Evolutionary conservation across 176 grass and related monocot genomes (phyloP), one percentile per base, ranked within the genome.

Genomic region (Carex littledalei): DNA sequence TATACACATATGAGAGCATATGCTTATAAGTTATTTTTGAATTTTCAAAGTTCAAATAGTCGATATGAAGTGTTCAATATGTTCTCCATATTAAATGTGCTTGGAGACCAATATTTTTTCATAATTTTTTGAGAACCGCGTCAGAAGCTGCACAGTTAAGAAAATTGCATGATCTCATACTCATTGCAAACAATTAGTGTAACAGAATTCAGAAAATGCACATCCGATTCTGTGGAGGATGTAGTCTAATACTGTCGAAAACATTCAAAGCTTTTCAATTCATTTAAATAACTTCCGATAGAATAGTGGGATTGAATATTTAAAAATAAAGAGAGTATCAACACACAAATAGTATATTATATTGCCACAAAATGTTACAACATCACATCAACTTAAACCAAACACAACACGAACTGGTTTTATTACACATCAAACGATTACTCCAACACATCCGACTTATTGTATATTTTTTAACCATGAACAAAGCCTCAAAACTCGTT

Each of bases 371-470:
- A 45, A 64, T 35, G 18, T 77, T 50, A 18, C 39, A 61, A 80
- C 64, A 52, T 55, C 47, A 63, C 11, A 24, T 67, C n/a, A 63
- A 63, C 32, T 31, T 69, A 83, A 82, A 67, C 24, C 79, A 68
- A 83, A 69, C 4, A 67, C 43, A 53, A 83, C 63, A 82, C 34
- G 49, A 58, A 16, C 20, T 65, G 39, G 35, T 43, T 47, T 41
- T 47, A 63, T 45, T 64, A 65, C 83, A 76, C 21, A 84, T 37
- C 15, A 84, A 69, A 75, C 69, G 68, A 54, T 65, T 21, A 43
- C 74, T 54, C 84, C n/a, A 62, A 74, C 70, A 61, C 84, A 72
- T 56, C 32, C 45, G 61, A 52, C 84, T 87, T 87, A 90, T 87
- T 87, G 35, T 79, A 76, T 87, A 81, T 39, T 53, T 79, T 65